These are phyloP conservation scores for Coemansia sp. DNA, from an alignment of 192 early-diverging fungal species.

Conservation along the genomic window DNA sequence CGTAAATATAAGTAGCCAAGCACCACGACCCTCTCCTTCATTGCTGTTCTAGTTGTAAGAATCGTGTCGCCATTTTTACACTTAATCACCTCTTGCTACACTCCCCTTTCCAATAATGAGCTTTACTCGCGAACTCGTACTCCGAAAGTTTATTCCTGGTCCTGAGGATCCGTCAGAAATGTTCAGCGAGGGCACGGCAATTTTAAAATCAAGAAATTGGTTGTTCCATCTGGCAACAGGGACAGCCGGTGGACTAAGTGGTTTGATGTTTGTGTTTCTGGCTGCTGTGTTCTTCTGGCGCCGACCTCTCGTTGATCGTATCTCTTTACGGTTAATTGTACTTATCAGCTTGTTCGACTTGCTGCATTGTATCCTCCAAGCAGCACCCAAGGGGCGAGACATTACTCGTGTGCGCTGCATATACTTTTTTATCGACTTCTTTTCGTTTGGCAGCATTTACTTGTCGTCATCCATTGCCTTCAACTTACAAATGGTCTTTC, in stretches of 20 bases:
- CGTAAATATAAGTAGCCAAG: too few species aligned
- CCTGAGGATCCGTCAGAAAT: constrained; percentile 9
- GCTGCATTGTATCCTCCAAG: constrained; percentile 17
- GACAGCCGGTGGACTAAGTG: constrained; percentile 9
- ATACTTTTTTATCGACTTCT: constrained; percentile 21
- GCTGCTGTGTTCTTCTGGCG: constrained; percentile 33
- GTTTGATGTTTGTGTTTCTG: constrained; percentile 25
- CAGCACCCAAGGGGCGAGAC: not conserved
- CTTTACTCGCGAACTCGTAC: not conserved
- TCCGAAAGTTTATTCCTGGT: constrained; percentile 1
- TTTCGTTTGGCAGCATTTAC: constrained; percentile 19
- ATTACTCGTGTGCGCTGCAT: not conserved
- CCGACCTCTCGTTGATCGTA: constrained; percentile 28
- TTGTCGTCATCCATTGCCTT: constrained; percentile 41
- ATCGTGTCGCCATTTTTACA: too few species aligned
- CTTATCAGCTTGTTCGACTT: constrained; percentile 26
- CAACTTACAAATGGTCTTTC: constrained; percentile 44
- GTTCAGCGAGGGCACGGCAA: not conserved
- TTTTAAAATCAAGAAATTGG: not conserved
- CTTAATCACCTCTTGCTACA: too few species aligned
- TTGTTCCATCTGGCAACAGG: not conserved
- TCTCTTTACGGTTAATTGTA: constrained; percentile 41
- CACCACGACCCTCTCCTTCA: too few species aligned
- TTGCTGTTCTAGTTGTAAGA: too few species aligned
- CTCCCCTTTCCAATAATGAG: not conserved